These are phyloP conservation scores for Colletotrichum theobromicola DNA, from an alignment of 2,329 filamentous ascomycete species.

Conservation along the genomic window DNA sequence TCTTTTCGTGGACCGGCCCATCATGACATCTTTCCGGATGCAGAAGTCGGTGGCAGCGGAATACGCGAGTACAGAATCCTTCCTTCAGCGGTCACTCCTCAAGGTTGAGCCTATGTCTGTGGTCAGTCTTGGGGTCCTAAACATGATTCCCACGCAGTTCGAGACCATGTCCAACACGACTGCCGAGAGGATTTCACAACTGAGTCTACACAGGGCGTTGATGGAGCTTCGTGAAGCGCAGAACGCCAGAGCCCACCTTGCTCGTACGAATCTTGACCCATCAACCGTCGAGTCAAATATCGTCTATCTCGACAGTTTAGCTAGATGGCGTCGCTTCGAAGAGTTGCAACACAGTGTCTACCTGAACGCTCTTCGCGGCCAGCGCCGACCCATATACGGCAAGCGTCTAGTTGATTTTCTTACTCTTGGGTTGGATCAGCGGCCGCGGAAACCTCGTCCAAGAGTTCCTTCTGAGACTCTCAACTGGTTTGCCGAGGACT, in stretches of 20 bases:
- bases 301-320: conserved; percentile 73
- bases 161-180: conserved; percentile 66
- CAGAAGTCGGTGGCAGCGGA: conserved; percentile 75
- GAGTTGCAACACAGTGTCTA: conserved; percentile 83
- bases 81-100: conserved; percentile 72
- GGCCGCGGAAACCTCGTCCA: conserved; percentile 65
- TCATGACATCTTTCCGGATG: conserved; percentile 97
- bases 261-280: conserved; percentile 62
- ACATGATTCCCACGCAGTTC: conserved; percentile 74
- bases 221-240: conserved; percentile 77
- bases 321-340: conserved; percentile 73
- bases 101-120: conserved; percentile 64
- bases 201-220: conserved; percentile 74
- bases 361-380: conserved; percentile 79
- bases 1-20: conserved; percentile 92
- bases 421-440: conserved; percentile 65
- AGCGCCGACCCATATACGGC: conserved; percentile 83
- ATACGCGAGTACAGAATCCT: conserved; percentile 74
- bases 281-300: conserved; percentile 73
- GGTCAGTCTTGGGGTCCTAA: conserved; percentile 78
- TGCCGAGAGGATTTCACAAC: conserved; percentile 63
- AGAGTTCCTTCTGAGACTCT: conserved; percentile 67
- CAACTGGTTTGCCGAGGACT: conserved; percentile 78
- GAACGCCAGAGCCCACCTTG: conserved; percentile 62
- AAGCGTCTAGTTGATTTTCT: conserved; percentile 78